Evolutionary conservation across 306 rosid genomes (phyloP), one percentile per base, ranked within the genome.

Genomic region (Pueraria montana): DNA sequence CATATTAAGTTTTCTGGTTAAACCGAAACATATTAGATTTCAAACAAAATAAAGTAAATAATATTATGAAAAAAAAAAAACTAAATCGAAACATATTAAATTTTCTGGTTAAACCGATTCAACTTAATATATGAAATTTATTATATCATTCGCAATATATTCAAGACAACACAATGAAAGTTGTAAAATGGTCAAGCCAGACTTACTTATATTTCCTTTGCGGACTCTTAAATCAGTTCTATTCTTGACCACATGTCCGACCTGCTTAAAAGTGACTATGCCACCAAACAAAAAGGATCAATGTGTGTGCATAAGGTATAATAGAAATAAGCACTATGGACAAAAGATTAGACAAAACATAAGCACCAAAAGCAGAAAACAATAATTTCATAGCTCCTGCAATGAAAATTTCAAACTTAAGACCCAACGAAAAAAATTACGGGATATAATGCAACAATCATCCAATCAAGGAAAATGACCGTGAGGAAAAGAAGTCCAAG

Each of bases 201-300:
- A 46, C 58, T 43, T 3, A 72, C 36, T 74, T 53, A 4, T 48
- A 48, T 4, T 14, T 12, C 17, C 38, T 34, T 34, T 34, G 38
- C 6, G 0, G 1, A 3, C 17, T 46, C 52, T 8, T 34, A 34
- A 27, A 34, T 34, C 6, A 34, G 18, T 13, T 14, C 6, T 70
- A 64, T 32, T 24, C 2, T 66, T n/a, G 87, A 80, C 72, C 91
- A 86, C 78, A 84, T 69, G 34, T 49, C 70, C 83, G 63, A 63
- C 78, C 62, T 26, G 58, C 66, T 52, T 64, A 3, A 18, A 50
- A 59, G 42, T 72, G 70, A 82, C 42, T 61, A 76, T 45, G 50
- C 63, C 64, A 32, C 73, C 12, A 58, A 76, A 74, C 61, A 27
- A 45, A 84, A 27, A 82, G 64, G 66, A 27, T 23, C 20, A 74